Evolutionary conservation across 2,329 filamentous ascomycete genomes (phyloP), one percentile per base, ranked within the genome.

Genomic region (Ophiognomonia clavigignenti-juglandacearum): DNA sequence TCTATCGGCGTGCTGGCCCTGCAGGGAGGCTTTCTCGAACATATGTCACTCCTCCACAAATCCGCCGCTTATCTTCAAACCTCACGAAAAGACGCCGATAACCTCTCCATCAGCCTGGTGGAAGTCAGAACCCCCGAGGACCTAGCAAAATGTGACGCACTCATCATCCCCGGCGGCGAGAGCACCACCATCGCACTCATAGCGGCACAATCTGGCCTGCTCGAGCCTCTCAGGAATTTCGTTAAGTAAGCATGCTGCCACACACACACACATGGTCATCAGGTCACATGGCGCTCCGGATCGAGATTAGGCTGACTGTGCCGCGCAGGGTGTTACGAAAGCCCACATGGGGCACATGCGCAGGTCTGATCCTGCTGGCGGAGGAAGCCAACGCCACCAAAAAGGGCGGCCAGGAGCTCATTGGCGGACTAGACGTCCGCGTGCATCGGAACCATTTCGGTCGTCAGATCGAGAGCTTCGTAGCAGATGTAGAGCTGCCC

Each of bases 381-480:
- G 87, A 96, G 60, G 83, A 86, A 49, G 92, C 90, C 41, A 95
- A 92, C 64, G 80, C 85, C 53, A 90, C 88, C 31, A 97, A 96
- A 64, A 83, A 86, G 59, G 90, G 89, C 36, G 92, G 92, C 0
- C 93, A 97, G 65, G 89, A 96, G 50, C 77, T 97, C 45, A 89
- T 98, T 53, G 93, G 93, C 13, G 93, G 93, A 3, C 75, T 98
- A 31, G 85, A 90, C 60, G 91, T 98, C 29, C 77, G 88, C 38
- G 91, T 97, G 26, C 90, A 95, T 61, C 79, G 93, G 39, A 98
- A 97, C 61, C 89, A 96, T 65, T 98, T 96, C 61, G 93, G 93
- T 4, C 80, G 92, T 45, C 93, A 98, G 67, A 85, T 86, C 13
- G 89, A 97, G 67, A 95, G 87, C 61, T 97, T 97, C 65, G 82